phyloP scores from a whole-genome alignment of 129 eudicot genomes.

The Lactuca saligna region DNA sequence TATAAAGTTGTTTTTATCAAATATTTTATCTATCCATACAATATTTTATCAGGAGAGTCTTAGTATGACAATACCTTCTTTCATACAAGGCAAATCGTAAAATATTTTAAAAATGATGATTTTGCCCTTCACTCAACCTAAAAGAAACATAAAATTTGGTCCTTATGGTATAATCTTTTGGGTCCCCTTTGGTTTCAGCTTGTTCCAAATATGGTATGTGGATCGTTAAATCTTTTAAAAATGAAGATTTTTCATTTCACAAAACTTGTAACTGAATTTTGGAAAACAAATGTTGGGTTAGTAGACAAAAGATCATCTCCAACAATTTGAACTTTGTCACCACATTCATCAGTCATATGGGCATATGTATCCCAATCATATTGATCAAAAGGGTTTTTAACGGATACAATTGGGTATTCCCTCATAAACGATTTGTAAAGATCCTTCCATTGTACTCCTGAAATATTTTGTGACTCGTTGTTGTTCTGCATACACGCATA shows the following conservation, averaged over 20 bases:
- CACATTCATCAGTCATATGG: conserved; percentile 68
- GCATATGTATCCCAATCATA: conserved; percentile 97
- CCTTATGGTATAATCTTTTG: too few relatives aligned
- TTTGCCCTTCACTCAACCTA: too few relatives aligned
- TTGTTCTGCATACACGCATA: conserved; percentile 53
- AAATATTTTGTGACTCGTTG: conserved; percentile 71
- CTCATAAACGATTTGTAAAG: conserved; percentile 77
- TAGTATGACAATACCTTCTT: too few relatives aligned
- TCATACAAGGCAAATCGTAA: too few relatives aligned
- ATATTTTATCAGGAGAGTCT: too few relatives aligned
- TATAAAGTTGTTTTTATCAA: too few relatives aligned
- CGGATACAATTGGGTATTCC: conserved; percentile 94
- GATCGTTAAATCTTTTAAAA: too few relatives aligned
- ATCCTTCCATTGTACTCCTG: conserved; percentile 92
- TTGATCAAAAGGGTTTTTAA: conserved; percentile 97
- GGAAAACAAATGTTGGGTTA: conserved; percentile 68
- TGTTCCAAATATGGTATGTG: too few relatives aligned
- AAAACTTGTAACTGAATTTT: not conserved
- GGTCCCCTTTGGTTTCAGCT: too few relatives aligned
- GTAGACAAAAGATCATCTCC: conserved; percentile 98
- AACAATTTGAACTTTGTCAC: conserved; percentile 90
- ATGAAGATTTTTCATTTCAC: not conserved
- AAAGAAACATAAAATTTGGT: too few relatives aligned
- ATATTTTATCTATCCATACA: too few relatives aligned
- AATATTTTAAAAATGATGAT: too few relatives aligned